These are phyloP conservation scores for Xylaria sp. DNA, from an alignment of 2,329 filamentous ascomycete genomes.

Conservation along the genomic window DNA sequence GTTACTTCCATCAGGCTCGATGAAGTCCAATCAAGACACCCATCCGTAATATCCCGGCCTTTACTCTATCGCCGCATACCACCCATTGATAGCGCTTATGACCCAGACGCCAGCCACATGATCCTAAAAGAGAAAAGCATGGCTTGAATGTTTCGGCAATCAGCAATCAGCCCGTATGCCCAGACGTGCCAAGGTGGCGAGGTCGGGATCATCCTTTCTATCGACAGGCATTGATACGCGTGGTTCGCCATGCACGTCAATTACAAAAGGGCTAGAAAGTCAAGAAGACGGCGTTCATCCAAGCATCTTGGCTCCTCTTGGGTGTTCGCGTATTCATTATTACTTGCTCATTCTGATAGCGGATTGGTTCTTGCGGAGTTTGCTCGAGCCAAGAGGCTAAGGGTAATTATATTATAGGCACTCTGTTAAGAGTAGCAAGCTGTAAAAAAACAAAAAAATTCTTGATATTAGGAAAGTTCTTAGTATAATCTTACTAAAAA, in stretches of 20 bases:
- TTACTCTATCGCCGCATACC: constrained; percentile 22
- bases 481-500: constrained; percentile 1
- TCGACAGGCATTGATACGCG: constrained; percentile 15
- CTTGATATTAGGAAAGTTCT: constrained; percentile 7
- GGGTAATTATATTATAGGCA: background rate
- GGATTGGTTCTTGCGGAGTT: constrained; percentile 25
- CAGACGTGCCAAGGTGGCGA: constrained; percentile 33
- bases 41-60: constrained; percentile 14
- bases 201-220: constrained; percentile 27
- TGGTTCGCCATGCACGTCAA: constrained; percentile 24
- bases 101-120: constrained; percentile 32
- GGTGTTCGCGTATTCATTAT: constrained; percentile 29
- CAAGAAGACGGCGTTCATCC: constrained; percentile 18
- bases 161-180: constrained; percentile 26
- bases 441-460: constrained; percentile 13
- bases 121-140: constrained; percentile 21
- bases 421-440: constrained; percentile 14
- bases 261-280: constrained; percentile 24
- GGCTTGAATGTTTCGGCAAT: constrained; percentile 30
- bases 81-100: constrained; percentile 18
- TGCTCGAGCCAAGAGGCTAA: constrained; percentile 24
- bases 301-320: constrained; percentile 34
- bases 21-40: constrained; percentile 11
- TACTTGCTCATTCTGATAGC: constrained; percentile 28
- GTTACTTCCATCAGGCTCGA: background rate